Percentiles rank a stretch among this genome's conserved stretches.
Evolutionary conservation across 306 rosid genomes (phyloP).

Genomic region (Myrica gale): DNA sequence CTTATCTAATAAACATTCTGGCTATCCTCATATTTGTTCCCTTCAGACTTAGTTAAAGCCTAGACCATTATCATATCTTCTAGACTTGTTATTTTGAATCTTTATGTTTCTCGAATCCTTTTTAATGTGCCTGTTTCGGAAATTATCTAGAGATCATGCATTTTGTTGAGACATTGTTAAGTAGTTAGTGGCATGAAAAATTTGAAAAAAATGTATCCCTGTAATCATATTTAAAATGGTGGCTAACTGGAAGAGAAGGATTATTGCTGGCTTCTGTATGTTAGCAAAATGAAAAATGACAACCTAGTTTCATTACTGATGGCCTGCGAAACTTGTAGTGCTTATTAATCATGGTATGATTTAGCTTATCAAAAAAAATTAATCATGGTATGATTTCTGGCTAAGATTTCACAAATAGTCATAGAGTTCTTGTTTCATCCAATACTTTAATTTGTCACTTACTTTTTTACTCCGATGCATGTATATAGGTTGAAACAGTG

Average conservation of each 20-base stretch:
- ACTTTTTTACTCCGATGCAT: slow-evolving; percentile 19
- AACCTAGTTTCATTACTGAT: background rate
- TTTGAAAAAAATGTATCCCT: background rate
- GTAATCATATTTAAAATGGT: background rate
- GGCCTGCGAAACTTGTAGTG: background rate
- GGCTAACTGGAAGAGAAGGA: too few species aligned
- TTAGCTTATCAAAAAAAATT: too few species aligned
- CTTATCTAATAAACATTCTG: background rate
- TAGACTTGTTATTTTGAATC: background rate
- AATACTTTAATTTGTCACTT: slow-evolving; percentile 2
- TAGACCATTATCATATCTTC: background rate
- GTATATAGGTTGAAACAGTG: slow-evolving; percentile 88
- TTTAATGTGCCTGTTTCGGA: background rate
- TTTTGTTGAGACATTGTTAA: background rate
- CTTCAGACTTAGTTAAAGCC: background rate
- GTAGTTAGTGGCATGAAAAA: background rate
- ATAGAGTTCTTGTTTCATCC: background rate
- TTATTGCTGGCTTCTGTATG: background rate
- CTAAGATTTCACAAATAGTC: background rate
- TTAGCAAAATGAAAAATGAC: background rate
- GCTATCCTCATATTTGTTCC: background rate
- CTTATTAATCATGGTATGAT: background rate
- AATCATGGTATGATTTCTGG: background rate
- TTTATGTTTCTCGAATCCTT: background rate
- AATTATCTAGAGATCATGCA: background rate